These are phyloP conservation scores for Austroboletus eburneus DNA, from an alignment of 768 basidiomycete species.

Conservation along the genomic window DNA sequence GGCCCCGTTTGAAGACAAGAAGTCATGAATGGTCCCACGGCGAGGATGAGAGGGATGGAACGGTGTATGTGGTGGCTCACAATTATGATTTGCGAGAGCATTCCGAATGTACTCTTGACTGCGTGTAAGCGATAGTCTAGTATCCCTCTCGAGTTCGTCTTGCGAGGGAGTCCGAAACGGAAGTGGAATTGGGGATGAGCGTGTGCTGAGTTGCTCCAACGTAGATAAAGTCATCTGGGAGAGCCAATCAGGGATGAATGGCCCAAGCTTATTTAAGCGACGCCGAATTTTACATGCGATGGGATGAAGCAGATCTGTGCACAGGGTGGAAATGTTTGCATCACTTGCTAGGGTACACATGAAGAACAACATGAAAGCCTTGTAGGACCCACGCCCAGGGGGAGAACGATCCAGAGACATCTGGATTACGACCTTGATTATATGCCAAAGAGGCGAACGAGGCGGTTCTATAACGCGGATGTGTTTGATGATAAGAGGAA, in stretches of 20 bases:
- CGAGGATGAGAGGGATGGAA: neutral
- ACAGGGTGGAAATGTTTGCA: neutral
- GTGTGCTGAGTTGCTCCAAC: neutral
- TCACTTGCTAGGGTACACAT: neutral
- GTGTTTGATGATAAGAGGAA: neutral
- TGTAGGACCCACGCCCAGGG: neutral
- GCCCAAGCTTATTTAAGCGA: neutral
- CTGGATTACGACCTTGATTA: neutral
- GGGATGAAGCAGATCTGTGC: neutral
- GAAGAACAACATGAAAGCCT: neutral
- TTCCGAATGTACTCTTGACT: neutral
- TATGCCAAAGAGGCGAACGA: neutral
- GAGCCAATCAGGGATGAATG: neutral
- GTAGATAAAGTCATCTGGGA: neutral
- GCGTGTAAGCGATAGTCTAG: neutral
- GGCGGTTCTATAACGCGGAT: neutral
- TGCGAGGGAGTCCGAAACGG: neutral
- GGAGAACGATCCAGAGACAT: neutral
- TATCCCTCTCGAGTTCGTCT: neutral
- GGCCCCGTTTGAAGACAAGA: neutral
- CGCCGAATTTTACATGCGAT: neutral
- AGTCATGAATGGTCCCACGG: neutral
- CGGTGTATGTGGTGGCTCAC: neutral
- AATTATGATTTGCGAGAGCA: too few species aligned
- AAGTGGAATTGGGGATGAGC: neutral